Evolutionary conservation across 75 land plant species (phyloP).

Genomic region (Sequoiadendron giganteum): DNA sequence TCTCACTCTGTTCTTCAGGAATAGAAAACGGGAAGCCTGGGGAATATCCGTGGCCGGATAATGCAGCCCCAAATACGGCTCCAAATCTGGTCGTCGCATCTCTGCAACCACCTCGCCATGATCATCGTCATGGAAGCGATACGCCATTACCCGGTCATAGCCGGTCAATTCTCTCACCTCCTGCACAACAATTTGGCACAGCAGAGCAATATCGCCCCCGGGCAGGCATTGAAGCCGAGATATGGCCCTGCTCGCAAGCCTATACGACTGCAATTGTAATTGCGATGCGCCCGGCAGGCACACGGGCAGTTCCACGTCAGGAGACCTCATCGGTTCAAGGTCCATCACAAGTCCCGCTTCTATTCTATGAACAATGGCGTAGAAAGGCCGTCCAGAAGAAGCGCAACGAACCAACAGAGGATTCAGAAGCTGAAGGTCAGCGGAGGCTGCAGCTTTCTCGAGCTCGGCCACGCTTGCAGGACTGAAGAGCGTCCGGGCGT

Average conservation of each 20-base stretch:
- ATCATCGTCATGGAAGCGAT: constrained; percentile 90
- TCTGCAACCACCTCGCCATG: constrained; percentile 95
- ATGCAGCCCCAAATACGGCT: constrained; percentile 86
- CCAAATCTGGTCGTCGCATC: constrained; percentile 55
- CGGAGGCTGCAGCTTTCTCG: constrained; percentile 59
- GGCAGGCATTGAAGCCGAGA: constrained; percentile 66
- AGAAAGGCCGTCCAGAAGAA: constrained; percentile 68
- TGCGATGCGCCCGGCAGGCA: constrained; percentile 40
- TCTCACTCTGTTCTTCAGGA: constrained; percentile 87
- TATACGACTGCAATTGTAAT: constrained; percentile 54
- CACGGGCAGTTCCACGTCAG: constrained; percentile 51
- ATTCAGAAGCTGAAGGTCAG: constrained; percentile 59
- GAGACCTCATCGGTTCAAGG: constrained; percentile 64
- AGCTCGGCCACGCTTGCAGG: constrained; percentile 55
- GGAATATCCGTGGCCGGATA: constrained; percentile 95
- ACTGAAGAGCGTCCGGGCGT: constrained; percentile 60
- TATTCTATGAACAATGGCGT: constrained; percentile 72
- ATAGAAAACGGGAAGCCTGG: constrained; percentile 84
- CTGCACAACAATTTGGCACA: constrained; percentile 75
- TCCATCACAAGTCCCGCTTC: constrained; percentile 80
- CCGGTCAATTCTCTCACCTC: constrained; percentile 84
- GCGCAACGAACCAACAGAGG: constrained; percentile 62
- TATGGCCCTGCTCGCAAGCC: constrained; percentile 77
- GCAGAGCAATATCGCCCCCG: constrained; percentile 67
- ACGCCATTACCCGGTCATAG: constrained; percentile 89